Base-by-base conservation (phyloP, 2,329 filamentous ascomycete genomes). In the Sporothrix pseudoabietina region DNA sequence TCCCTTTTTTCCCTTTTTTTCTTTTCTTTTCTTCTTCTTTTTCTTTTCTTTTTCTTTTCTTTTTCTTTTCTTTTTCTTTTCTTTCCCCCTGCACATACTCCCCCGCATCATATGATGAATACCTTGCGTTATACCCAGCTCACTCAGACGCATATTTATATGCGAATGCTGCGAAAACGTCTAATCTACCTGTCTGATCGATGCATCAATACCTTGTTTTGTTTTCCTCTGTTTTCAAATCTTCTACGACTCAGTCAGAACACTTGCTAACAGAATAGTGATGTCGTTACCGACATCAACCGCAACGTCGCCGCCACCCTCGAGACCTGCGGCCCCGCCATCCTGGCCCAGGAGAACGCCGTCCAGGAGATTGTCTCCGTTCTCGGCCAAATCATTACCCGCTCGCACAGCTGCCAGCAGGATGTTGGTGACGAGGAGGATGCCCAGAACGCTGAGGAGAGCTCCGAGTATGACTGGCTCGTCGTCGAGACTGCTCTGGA, bases 41-140 rank as follows among this genome's bases (percentile, higher is more conserved):
- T 94, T 93, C 71, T 72, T 52, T 76, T 75, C 72, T 75, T 26
- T 26, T 2, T 26, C 26, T 26, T 72, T 76, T 73, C 71, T 8
- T 8, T 74, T 71, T 72, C 63, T 57, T 39, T 71, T 32, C 49
- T 97, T 92, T 81, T 94, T 93, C 71, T 72, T 52, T 76, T 75
- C 72, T 75, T 72, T 70, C 75, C 77, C 70, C 59, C 74, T 26
- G 47, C 70, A 72, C 30, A 72, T 39, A 71, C 69, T 83, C 79
- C 41, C 49, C n/a, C 32, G 54, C 30, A 30, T 41, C 32, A 44
- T 14, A 91, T 94, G 94, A 98, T 98, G 94, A 97, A 84, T 86
- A 88, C 86, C 83, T 85, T 89, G 90, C 93, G 93, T 94, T 94
- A 95, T 89, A 95, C 95, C 94, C 94, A 98, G 94, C 94, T 98